phyloP scores from a whole-genome alignment of 352 stramenopile genomes.

The Elongisporangium anandrum region DNA sequence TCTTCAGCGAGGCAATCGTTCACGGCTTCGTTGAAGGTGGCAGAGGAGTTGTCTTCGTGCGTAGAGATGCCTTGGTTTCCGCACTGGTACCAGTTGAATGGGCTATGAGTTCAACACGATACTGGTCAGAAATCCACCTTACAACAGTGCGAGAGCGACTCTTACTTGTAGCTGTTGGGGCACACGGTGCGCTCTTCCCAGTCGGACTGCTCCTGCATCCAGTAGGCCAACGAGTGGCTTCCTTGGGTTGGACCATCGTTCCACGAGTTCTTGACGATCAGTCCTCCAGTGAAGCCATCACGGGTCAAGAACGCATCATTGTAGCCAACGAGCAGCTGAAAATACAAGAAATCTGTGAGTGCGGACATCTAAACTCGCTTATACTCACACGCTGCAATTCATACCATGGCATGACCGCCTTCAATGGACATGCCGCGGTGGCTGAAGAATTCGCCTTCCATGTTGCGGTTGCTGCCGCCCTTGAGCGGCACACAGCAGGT shows the following conservation, averaged over 20 bases:
- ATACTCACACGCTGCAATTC: not conserved
- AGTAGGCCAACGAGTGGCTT: constrained; percentile 73
- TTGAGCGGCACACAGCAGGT: constrained; percentile 77
- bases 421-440: constrained; percentile 79
- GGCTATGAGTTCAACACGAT: constrained; percentile 21
- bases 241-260: constrained; percentile 54
- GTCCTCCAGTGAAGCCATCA: constrained; percentile 64
- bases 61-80: constrained; percentile 49
- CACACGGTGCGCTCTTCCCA: constrained; percentile 78
- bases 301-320: constrained; percentile 73
- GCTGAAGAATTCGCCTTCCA: constrained; percentile 83
- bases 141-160: too few relatives aligned
- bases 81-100: constrained; percentile 83
- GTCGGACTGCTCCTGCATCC: constrained; percentile 79
- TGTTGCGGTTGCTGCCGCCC: constrained; percentile 68
- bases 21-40: constrained; percentile 47
- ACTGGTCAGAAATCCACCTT: not conserved
- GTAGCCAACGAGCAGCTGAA: constrained; percentile 71
- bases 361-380: not conserved
- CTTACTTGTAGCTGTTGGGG: constrained; percentile 78
- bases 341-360: not conserved
- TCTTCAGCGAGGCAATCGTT: constrained; percentile 57
- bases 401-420: constrained; percentile 74
- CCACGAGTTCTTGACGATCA: constrained; percentile 83
- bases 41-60: constrained; percentile 22